Percentiles rank a stretch among this genome's conserved stretches.
These are phyloP conservation scores for Phylloboletellus chloephorus DNA, from an alignment of 1,284 basidiomycete species.

Conservation along the genomic window DNA sequence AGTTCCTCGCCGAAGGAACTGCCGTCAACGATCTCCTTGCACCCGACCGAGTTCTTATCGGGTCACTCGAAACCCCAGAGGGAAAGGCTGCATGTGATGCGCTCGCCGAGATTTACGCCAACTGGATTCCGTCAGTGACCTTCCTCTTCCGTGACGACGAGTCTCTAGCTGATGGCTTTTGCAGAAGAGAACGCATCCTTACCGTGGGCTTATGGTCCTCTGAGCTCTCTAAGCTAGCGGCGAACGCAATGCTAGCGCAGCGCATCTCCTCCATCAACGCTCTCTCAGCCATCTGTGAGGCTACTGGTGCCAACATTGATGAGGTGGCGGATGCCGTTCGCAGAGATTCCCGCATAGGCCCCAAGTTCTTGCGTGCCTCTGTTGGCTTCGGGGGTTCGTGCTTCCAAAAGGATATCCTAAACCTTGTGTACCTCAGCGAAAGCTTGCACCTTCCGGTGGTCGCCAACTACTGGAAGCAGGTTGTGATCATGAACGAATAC, in stretches of 20 bases:
- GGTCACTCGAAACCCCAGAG: slow-evolving; percentile 84
- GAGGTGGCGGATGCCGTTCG: slow-evolving; percentile 96
- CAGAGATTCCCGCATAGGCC: slow-evolving; percentile 87
- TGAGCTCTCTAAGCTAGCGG: slow-evolving; percentile 96
- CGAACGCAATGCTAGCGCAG: slow-evolving; percentile 97
- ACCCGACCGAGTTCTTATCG: slow-evolving; percentile 96
- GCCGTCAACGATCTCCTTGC: slow-evolving; percentile 85
- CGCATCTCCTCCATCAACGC: slow-evolving; percentile 98
- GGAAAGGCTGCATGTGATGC: slow-evolving; percentile 79
- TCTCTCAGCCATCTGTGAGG: slow-evolving; percentile 97
- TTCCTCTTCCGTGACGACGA: not conserved
- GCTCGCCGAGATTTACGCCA: slow-evolving; percentile 80
- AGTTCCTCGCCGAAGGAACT: slow-evolving; percentile 98
- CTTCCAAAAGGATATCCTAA: slow-evolving; percentile 99
- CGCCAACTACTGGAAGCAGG: slow-evolving; percentile 96
- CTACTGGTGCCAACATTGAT: slow-evolving; percentile 98
- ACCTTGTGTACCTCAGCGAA: slow-evolving; percentile 95
- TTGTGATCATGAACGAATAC: slow-evolving; percentile 95
- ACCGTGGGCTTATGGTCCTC: slow-evolving; percentile 98
- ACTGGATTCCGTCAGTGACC: slow-evolving; percentile 85
- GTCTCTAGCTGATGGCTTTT: slow-evolving; percentile 6
- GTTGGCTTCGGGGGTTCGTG: slow-evolving; percentile 98
- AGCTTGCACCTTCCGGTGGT: slow-evolving; percentile 93
- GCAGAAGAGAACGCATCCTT: slow-evolving; percentile 72
- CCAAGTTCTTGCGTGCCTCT: slow-evolving; percentile 93